phyloP scores from a whole-genome alignment of 192 early-diverging fungal genomes.

The Radiomyces spectabilis region DNA sequence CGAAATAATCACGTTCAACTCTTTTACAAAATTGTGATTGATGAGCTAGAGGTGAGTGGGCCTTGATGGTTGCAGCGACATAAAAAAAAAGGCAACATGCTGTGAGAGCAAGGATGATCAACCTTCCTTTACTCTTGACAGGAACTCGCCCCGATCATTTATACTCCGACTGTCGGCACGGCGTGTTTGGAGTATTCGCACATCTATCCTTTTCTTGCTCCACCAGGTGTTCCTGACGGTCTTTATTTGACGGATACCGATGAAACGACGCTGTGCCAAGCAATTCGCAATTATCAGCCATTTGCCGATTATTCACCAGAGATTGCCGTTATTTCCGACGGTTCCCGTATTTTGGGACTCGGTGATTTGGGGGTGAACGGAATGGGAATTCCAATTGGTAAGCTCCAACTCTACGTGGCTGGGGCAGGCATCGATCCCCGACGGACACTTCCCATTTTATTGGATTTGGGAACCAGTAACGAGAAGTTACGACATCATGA shows the following conservation, averaged over 20 bases:
- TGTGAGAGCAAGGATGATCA: neutral
- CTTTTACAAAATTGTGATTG: slow-evolving; percentile 76
- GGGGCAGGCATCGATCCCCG: slow-evolving; percentile 81
- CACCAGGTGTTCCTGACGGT: slow-evolving; percentile 71
- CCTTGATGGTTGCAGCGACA: neutral
- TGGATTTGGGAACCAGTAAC: slow-evolving; percentile 92
- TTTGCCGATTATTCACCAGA: slow-evolving; percentile 58
- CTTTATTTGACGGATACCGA: slow-evolving; percentile 80
- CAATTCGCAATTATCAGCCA: slow-evolving; percentile 74
- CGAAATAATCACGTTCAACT: slow-evolving; percentile 70
- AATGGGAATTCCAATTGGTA: slow-evolving; percentile 93
- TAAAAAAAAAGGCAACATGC: neutral
- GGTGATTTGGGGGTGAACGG: slow-evolving; percentile 94
- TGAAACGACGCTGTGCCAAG: slow-evolving; percentile 62
- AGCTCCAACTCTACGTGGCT: slow-evolving; percentile 87
- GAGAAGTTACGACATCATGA: slow-evolving; percentile 75
- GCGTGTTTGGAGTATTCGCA: slow-evolving; percentile 86
- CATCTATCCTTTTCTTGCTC: slow-evolving; percentile 78
- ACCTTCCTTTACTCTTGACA: slow-evolving; percentile 17
- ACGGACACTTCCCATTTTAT: slow-evolving; percentile 80
- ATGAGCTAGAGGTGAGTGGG: slow-evolving; percentile 62
- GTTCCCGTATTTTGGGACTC: slow-evolving; percentile 87
- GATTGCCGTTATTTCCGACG: slow-evolving; percentile 94
- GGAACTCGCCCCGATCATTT: slow-evolving; percentile 75
- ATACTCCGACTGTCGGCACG: slow-evolving; percentile 77